These are phyloP conservation scores for Malassezia vespertilionis DNA, from an alignment of 1,284 basidiomycete genomes.

Conservation along the genomic window DNA sequence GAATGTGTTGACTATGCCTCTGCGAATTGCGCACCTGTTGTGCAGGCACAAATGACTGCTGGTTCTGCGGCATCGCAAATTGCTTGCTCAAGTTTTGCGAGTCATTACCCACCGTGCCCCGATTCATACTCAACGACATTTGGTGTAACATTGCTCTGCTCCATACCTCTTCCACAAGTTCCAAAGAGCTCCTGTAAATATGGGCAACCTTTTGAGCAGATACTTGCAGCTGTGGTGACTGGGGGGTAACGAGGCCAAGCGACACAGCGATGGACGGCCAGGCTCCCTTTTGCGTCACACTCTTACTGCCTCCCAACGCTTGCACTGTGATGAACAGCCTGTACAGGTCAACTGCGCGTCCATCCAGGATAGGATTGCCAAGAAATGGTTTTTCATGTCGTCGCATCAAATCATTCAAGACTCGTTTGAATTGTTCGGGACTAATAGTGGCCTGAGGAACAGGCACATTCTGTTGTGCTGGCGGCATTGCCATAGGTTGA, in stretches of 20 bases:
- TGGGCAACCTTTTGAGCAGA: constrained; percentile 27
- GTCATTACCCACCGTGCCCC: no score
- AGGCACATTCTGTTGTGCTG: neutral
- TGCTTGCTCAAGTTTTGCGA: no score
- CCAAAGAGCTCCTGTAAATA: constrained; percentile 31
- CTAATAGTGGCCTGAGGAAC: constrained; percentile 7
- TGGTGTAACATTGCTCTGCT: constrained; percentile 37
- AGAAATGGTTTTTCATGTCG: constrained; percentile 34
- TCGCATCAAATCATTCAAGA: constrained; percentile 33
- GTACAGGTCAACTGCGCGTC: constrained; percentile 34
- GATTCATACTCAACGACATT: constrained; percentile 23
- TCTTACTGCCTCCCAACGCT: constrained; percentile 36
- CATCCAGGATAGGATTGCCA: constrained; percentile 27
- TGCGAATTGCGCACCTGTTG: no score
- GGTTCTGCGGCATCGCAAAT: no score
- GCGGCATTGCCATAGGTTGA: neutral
- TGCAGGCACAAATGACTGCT: no score
- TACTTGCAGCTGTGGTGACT: constrained; percentile 27
- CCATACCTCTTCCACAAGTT: constrained; percentile 41
- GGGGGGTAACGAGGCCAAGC: constrained; percentile 28
- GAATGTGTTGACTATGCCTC: no score
- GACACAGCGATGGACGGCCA: constrained; percentile 36
- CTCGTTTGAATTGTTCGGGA: constrained; percentile 40
- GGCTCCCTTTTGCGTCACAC: constrained; percentile 29
- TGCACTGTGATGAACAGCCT: constrained; percentile 38